Conservation (phyloP, 148 eudicot genomes). For the Beta vulgaris region DNA sequence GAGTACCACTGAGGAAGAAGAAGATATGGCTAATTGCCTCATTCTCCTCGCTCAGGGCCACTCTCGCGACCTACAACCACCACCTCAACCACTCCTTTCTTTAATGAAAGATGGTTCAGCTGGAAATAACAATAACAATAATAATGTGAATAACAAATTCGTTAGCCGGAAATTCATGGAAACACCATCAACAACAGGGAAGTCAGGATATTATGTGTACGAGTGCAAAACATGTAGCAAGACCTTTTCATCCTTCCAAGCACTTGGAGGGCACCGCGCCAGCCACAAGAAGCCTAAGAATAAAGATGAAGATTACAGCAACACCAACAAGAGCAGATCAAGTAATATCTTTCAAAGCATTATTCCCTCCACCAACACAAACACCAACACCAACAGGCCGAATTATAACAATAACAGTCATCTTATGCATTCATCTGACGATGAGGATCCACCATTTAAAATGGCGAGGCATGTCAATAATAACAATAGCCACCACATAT, state of each 20-base stretch:
- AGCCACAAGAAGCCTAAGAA: constrained; percentile 72
- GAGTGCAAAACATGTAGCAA: constrained; percentile 74
- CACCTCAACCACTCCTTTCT: not conserved
- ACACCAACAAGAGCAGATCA: constrained; percentile 1
- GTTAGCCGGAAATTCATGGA: constrained; percentile 43
- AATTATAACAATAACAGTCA: constrained; percentile 1
- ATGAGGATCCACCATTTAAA: constrained; percentile 27
- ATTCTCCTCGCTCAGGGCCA: constrained; percentile 45
- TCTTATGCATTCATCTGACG: constrained; percentile 29
- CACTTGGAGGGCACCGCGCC: constrained; percentile 80
- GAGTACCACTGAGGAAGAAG: constrained; percentile 33
- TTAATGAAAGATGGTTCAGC: not conserved
- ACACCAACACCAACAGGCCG: not conserved
- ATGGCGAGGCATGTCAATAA: not conserved
- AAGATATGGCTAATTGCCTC: constrained; percentile 54
- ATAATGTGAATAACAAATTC: not conserved
- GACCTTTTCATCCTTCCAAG: constrained; percentile 72
- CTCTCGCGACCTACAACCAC: constrained; percentile 2
- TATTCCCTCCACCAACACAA: constrained; percentile 1
- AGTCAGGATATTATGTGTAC: constrained; percentile 39
- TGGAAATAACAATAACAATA: not conserved
- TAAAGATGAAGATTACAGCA: constrained; percentile 20
- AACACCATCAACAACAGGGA: constrained; percentile 16
- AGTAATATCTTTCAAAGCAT: constrained; percentile 1
- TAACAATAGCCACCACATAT: not conserved